A percentile compares a stretch with the other conserved stretches of the same genome.
phyloP scores from a whole-genome alignment of 1,284 basidiomycete genomes.

The Rhodotorula sp. region DNA sequence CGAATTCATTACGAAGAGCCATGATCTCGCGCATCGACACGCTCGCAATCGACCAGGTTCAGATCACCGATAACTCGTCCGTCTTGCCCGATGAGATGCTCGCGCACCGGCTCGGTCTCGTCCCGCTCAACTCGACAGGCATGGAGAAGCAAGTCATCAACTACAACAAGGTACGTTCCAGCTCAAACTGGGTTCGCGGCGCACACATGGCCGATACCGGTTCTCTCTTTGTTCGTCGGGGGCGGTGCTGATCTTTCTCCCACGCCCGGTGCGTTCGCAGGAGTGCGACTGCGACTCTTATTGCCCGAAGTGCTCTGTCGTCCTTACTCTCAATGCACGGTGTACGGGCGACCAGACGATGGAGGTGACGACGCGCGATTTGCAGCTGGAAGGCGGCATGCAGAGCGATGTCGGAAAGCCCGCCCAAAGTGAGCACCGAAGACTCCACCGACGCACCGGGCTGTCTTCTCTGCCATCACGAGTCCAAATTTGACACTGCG shows the following conservation, averaged over 20 bases:
- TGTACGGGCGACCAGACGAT: slow-evolving; percentile 64
- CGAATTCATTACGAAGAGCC: slow-evolving; percentile 81
- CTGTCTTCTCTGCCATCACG: no score
- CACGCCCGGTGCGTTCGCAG: slow-evolving; percentile 50
- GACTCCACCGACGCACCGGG: no score
- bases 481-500: neutral
- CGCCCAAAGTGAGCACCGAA: slow-evolving; percentile 18
- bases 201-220: neutral
- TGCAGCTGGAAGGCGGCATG: slow-evolving; percentile 57
- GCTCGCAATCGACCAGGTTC: slow-evolving; percentile 96
- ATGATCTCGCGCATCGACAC: slow-evolving; percentile 96
- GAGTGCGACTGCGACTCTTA: slow-evolving; percentile 78
- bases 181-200: no score
- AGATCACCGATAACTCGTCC: slow-evolving; percentile 85
- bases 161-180: slow-evolving; percentile 64
- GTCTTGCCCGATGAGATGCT: slow-evolving; percentile 97
- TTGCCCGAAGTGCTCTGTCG: slow-evolving; percentile 77
- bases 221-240: neutral
- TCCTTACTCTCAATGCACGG: slow-evolving; percentile 66
- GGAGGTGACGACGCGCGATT: slow-evolving; percentile 75
- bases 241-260: slow-evolving; percentile 20
- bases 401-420: slow-evolving; percentile 49
- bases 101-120: slow-evolving; percentile 90
- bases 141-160: slow-evolving; percentile 64
- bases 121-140: slow-evolving; percentile 72